Conservation (phyloP, 2,329 filamentous ascomycete genomes). For the Rhinocladiella similis region DNA sequence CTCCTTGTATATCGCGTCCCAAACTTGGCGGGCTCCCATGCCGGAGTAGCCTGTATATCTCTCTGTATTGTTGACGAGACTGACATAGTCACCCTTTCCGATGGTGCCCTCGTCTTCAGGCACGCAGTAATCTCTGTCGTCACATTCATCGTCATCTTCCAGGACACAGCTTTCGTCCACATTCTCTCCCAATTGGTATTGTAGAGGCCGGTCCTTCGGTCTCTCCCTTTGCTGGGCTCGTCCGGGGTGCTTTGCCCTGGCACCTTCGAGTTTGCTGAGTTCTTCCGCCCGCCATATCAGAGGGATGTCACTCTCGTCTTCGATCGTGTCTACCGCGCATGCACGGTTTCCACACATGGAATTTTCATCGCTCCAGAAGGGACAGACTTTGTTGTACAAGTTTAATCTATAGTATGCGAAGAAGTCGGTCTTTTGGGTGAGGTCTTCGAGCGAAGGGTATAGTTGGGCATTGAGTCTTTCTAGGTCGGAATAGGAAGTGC, state of each 20-base stretch:
- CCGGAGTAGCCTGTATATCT: slow-evolving; percentile 93
- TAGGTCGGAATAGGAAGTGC: slow-evolving; percentile 88
- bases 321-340: slow-evolving; percentile 90
- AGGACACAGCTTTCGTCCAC: slow-evolving; percentile 96
- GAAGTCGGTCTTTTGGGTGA: slow-evolving; percentile 90
- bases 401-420: slow-evolving; percentile 97
- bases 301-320: slow-evolving; percentile 93
- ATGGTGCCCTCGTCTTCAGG: slow-evolving; percentile 87
- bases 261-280: slow-evolving; percentile 87
- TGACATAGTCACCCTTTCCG: slow-evolving; percentile 94
- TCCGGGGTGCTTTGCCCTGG: slow-evolving; percentile 84
- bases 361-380: slow-evolving; percentile 92
- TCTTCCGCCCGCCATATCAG: slow-evolving; percentile 88
- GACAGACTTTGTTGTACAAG: slow-evolving; percentile 89
- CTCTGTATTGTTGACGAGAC: slow-evolving; percentile 88
- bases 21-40: slow-evolving; percentile 81
- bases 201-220: slow-evolving; percentile 68
- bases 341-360: slow-evolving; percentile 97
- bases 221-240: slow-evolving; percentile 70
- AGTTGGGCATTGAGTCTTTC: slow-evolving; percentile 78
- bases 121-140: slow-evolving; percentile 94
- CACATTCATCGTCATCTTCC: slow-evolving; percentile 95
- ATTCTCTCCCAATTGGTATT: slow-evolving; percentile 77
- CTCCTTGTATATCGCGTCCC: slow-evolving; percentile 95
- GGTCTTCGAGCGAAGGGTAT: slow-evolving; percentile 72